Evolutionary conservation across 2,329 filamentous ascomycete genomes (phyloP).

Genomic region (Monosporascus sp.): DNA sequence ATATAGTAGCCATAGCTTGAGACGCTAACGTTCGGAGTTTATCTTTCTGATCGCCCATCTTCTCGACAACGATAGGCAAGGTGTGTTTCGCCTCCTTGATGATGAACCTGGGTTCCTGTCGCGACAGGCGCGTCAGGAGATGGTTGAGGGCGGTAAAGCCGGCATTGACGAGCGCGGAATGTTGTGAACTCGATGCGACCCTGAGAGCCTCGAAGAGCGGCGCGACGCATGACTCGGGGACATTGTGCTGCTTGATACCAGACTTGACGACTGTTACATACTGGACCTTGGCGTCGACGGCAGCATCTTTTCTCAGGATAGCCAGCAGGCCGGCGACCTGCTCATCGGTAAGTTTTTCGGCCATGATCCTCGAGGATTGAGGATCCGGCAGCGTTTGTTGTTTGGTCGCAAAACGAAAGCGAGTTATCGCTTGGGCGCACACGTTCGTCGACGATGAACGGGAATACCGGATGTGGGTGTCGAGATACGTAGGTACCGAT

Average conservation of each 20-base stretch:
- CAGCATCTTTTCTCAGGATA: conserved; percentile 55
- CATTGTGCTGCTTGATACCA: conserved; percentile 86
- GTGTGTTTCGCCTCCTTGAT: conserved; percentile 66
- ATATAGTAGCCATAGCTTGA: conserved; percentile 73
- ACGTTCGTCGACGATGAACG: conserved; percentile 1
- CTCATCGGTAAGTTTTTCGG: conserved; percentile 54
- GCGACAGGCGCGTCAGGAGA: conserved; percentile 76
- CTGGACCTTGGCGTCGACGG: conserved; percentile 65
- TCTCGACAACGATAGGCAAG: conserved; percentile 72
- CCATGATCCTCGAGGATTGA: conserved; percentile 33
- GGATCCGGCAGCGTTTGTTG: conserved; percentile 17
- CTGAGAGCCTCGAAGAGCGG: conserved; percentile 79
- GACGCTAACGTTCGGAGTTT: conserved; percentile 71
- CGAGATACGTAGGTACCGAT: background rate
- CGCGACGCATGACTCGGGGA: conserved; percentile 67
- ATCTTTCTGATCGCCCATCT: conserved; percentile 83
- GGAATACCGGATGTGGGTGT: background rate
- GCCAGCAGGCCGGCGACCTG: conserved; percentile 51
- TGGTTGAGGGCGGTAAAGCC: conserved; percentile 87
- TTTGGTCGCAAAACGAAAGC: conserved; percentile 9
- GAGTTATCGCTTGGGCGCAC: conserved; percentile 2
- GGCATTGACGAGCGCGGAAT: conserved; percentile 71
- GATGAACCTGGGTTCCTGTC: conserved; percentile 74
- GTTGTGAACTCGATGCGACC: conserved; percentile 67
- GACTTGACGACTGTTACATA: conserved; percentile 74